Percentiles rank a stretch among this genome's conserved stretches.
Evolutionary conservation across 1,139 yeast genomes (phyloP).

Genomic region (Zygoascus meyerae): DNA sequence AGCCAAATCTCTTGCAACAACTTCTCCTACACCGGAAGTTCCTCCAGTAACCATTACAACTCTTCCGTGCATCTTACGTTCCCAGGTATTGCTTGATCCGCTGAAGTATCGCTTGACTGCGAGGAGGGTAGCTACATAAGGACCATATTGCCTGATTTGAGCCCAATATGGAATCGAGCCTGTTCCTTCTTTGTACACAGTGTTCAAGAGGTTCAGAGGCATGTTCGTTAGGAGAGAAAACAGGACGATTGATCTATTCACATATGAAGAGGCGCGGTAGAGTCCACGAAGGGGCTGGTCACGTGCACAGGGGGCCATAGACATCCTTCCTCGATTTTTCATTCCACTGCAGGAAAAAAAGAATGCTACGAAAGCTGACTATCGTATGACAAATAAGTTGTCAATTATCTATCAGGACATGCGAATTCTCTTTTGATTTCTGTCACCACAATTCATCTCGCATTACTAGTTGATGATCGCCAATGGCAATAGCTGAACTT

Average conservation of each 20-base stretch:
- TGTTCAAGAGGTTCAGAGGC: conserved; percentile 78
- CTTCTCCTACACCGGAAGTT: conserved; percentile 85
- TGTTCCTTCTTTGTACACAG: conserved; percentile 65
- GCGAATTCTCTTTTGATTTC: too few relatives aligned
- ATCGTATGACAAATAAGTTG: too few relatives aligned
- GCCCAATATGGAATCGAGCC: conserved; percentile 69
- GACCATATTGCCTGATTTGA: conserved; percentile 49
- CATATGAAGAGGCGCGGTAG: too few relatives aligned
- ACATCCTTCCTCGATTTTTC: too few relatives aligned
- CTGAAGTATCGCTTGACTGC: conserved; percentile 64
- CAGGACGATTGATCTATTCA: neutral
- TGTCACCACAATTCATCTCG: too few relatives aligned
- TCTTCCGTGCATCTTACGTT: conserved; percentile 83
- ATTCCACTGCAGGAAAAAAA: too few relatives aligned
- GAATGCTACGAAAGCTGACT: too few relatives aligned
- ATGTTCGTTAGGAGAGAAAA: conserved; percentile 34
- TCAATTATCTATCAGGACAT: too few relatives aligned
- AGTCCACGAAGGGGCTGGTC: too few relatives aligned
- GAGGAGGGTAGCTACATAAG: conserved; percentile 43
- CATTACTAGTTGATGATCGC: too few relatives aligned
- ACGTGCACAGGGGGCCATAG: too few relatives aligned
- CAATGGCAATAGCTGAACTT: too few relatives aligned
- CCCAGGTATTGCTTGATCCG: conserved; percentile 83
- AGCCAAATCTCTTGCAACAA: conserved; percentile 69
- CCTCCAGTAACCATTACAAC: conserved; percentile 81